These are phyloP conservation scores for Vitellaria paradoxa DNA, from an alignment of 179 eudicot genomes.

Conservation along the genomic window DNA sequence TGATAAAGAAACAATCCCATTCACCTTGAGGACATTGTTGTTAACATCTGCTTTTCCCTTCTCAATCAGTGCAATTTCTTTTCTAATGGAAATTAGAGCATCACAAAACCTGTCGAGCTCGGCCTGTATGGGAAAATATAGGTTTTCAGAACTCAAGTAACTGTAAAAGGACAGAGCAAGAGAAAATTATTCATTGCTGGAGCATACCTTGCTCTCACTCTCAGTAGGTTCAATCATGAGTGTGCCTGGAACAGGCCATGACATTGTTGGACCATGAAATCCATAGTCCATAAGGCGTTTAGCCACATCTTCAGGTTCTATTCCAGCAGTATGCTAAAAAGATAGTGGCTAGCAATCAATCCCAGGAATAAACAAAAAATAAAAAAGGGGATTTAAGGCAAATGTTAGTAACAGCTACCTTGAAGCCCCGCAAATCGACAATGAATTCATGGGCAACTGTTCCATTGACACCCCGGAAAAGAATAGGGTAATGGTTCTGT, in stretches of 20 bases:
- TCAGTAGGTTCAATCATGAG: slow-evolving; percentile 99
- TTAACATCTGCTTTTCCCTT: slow-evolving; percentile 77
- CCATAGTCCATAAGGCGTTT: slow-evolving; percentile 97
- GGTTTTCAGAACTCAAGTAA: slow-evolving; percentile 7
- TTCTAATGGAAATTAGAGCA: slow-evolving; percentile 89
- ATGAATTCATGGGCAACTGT: slow-evolving; percentile 96
- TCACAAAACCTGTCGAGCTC: slow-evolving; percentile 95
- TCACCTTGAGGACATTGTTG: slow-evolving; percentile 96
- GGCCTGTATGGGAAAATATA: slow-evolving; percentile 48
- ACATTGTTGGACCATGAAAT: slow-evolving; percentile 99
- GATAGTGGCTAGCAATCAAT: slow-evolving; percentile 21
- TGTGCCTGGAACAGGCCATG: slow-evolving; percentile 99
- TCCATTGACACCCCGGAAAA: slow-evolving; percentile 98
- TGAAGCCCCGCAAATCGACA: slow-evolving; percentile 82
- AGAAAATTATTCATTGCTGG: not conserved
- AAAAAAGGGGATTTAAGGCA: not conserved
- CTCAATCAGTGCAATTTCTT: slow-evolving; percentile 88
- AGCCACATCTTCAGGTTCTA: slow-evolving; percentile 97
- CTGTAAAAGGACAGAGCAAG: not conserved
- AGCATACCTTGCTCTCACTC: slow-evolving; percentile 93
- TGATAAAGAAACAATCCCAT: not conserved
- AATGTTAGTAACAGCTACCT: slow-evolving; percentile 41
- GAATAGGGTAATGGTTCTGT: slow-evolving; percentile 79
- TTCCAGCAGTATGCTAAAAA: slow-evolving; percentile 81
- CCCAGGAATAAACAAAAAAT: not conserved